A percentile compares a stretch with the other conserved stretches of the same genome.
phyloP scores from a whole-genome alignment of 495 filamentous ascomycete genomes.

The Massariosphaeria phaeospora region DNA sequence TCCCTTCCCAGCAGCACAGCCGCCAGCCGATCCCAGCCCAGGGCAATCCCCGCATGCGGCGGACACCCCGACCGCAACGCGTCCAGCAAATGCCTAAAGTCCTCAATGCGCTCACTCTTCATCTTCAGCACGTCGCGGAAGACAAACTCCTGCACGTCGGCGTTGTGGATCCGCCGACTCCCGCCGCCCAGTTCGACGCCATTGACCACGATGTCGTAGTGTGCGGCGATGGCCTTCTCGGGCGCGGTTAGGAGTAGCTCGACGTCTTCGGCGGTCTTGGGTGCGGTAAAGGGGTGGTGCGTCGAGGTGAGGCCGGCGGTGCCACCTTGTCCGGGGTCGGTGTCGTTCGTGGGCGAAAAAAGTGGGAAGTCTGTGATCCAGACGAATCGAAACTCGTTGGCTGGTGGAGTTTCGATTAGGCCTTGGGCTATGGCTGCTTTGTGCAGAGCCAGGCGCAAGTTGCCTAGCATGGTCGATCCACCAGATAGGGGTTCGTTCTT shows the following conservation, averaged over 20 bases:
- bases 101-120: conserved; percentile 53
- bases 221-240: conserved; percentile 65
- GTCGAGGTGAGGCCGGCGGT: conserved; percentile 75
- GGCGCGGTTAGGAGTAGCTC: conserved; percentile 69
- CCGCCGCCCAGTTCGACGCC: conserved; percentile 92
- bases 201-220: conserved; percentile 94
- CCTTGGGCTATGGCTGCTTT: conserved; percentile 56
- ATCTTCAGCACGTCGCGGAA: conserved; percentile 74
- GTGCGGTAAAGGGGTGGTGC: conserved; percentile 95
- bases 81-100: conserved; percentile 80
- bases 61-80: conserved; percentile 85
- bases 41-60: conserved; percentile 89
- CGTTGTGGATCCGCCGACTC: conserved; percentile 85
- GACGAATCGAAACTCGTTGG: conserved; percentile 55
- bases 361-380: conserved; percentile 92
- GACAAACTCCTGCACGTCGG: conserved; percentile 76
- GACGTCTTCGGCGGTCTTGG: conserved; percentile 65
- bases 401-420: conserved; percentile 49
- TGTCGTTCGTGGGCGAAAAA: conserved; percentile 65
- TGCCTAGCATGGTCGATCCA: conserved; percentile 75
- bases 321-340: conserved; percentile 79
- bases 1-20: conserved; percentile 71
- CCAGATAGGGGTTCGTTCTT: conserved; percentile 54
- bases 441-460: conserved; percentile 66
- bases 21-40: conserved; percentile 88